A percentile compares a stretch with the other conserved stretches of the same genome.
Evolutionary conservation across 495 filamentous ascomycete species (phyloP).

Genomic region (Penicillium atrosanguineum): DNA sequence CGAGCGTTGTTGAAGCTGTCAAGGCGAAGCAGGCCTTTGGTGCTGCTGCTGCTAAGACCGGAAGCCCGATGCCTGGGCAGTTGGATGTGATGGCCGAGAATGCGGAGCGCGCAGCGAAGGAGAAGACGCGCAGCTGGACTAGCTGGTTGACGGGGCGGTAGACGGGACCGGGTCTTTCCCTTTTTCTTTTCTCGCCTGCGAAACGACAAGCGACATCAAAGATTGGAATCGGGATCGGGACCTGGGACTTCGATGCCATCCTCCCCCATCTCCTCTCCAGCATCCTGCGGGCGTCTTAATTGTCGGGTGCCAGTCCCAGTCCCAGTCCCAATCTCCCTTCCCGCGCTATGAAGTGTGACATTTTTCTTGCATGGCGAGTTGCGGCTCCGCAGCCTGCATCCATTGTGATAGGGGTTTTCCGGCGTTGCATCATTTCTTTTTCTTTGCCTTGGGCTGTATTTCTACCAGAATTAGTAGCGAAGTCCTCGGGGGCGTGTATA

Average conservation of each 20-base stretch:
- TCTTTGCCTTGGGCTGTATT: conserved; percentile 13
- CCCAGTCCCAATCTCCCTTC: conserved; percentile 1
- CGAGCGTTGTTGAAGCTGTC: conserved; percentile 40
- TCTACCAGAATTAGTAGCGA: conserved; percentile 10
- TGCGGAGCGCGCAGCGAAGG: conserved; percentile 37
- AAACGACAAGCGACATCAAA: neutral
- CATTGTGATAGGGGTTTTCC: conserved; percentile 28
- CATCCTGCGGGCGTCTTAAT: neutral
- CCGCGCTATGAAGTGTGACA: conserved; percentile 10
- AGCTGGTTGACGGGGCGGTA: conserved; percentile 45
- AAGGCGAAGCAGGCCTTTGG: conserved; percentile 29
- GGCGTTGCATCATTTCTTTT: conserved; percentile 26
- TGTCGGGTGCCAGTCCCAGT: neutral
- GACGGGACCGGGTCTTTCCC: neutral
- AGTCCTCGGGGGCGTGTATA: conserved; percentile 20
- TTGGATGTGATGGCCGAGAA: conserved; percentile 45
- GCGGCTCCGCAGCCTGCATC: conserved; percentile 20
- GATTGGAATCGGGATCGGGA: neutral
- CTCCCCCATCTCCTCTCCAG: neutral
- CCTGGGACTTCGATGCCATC: neutral
- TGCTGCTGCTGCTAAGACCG: conserved; percentile 18
- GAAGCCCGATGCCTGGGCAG: conserved; percentile 27
- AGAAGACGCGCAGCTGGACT: conserved; percentile 41
- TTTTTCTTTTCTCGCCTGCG: neutral
- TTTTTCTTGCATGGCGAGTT: conserved; percentile 29